Evolutionary conservation across 2,329 filamentous ascomycete species (phyloP).

Genomic region (Calycina herbarum): DNA sequence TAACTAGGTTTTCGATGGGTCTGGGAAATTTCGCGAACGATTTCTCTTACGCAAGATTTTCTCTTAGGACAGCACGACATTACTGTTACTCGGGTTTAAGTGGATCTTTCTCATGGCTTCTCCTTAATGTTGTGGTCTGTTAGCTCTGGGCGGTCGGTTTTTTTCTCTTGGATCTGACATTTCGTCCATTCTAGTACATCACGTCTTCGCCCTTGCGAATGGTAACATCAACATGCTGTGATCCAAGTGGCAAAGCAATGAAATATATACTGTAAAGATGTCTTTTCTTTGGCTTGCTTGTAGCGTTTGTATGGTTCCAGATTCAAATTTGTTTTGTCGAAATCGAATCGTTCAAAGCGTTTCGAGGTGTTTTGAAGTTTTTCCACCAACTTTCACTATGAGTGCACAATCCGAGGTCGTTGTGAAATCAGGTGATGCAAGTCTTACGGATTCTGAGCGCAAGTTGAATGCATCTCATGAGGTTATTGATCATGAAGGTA

Average conservation of each 20-base stretch:
- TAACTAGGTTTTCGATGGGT: neutral
- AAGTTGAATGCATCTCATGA: neutral
- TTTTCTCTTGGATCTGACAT: neutral
- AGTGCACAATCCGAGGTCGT: neutral
- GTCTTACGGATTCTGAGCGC: neutral
- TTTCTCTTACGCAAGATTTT: neutral
- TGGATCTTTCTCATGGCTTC: neutral
- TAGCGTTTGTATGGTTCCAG: neutral
- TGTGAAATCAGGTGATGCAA: neutral
- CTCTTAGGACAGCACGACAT: neutral
- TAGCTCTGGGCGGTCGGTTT: neutral
- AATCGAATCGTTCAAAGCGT: neutral
- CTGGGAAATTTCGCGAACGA: neutral
- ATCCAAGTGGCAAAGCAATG: neutral
- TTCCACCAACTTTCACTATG: neutral
- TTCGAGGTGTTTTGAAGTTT: neutral
- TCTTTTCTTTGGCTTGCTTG: neutral
- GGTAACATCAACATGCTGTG: neutral
- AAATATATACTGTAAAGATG: slow-evolving; percentile 3
- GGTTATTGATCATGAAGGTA: neutral
- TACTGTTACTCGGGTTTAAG: neutral
- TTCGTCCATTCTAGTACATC: neutral
- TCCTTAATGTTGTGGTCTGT: neutral
- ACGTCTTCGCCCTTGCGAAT: slow-evolving; percentile 2
- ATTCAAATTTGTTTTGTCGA: neutral